A percentile compares a stretch with the other conserved stretches of the same genome.
Conservation (phyloP, 2,329 filamentous ascomycete species). For the Fusarium praegraminearum region DNA sequence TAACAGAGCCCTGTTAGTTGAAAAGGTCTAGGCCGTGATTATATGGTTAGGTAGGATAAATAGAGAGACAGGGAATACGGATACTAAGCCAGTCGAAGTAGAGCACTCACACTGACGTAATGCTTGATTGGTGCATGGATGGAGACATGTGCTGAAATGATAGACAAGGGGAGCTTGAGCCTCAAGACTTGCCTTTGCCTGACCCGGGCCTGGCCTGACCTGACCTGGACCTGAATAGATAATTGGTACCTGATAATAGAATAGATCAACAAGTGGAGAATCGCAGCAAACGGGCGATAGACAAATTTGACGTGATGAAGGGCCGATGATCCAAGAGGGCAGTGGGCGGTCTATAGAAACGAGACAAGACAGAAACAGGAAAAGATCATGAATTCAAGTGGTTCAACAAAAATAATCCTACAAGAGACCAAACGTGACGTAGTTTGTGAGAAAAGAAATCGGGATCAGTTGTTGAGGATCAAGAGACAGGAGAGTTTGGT, state of each 20-base stretch:
- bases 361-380: constrained; percentile 13
- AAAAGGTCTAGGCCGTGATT: constrained; percentile 24
- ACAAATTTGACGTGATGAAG: constrained; percentile 23
- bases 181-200: constrained; percentile 15
- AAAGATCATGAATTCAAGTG: constrained; percentile 1
- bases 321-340: constrained; percentile 23
- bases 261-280: constrained; percentile 32
- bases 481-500: constrained; percentile 47
- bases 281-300: constrained; percentile 4
- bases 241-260: constrained; percentile 37
- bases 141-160: constrained; percentile 26
- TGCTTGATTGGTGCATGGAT: constrained; percentile 22
- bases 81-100: constrained; percentile 30
- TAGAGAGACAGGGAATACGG: constrained; percentile 39
- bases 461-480: constrained; percentile 30
- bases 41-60: constrained; percentile 21
- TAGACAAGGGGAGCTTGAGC: constrained; percentile 31
- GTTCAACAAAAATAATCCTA: constrained; percentile 23
- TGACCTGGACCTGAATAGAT: not conserved
- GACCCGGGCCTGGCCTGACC: no score
- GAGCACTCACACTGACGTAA: constrained; percentile 44
- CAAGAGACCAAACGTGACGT: constrained; percentile 40
- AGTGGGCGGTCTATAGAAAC: not conserved
- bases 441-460: constrained; percentile 30
- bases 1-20: constrained; percentile 31